Base-by-base conservation (phyloP, 495 filamentous ascomycete species). In the Talaromyces nanjingensis region DNA sequence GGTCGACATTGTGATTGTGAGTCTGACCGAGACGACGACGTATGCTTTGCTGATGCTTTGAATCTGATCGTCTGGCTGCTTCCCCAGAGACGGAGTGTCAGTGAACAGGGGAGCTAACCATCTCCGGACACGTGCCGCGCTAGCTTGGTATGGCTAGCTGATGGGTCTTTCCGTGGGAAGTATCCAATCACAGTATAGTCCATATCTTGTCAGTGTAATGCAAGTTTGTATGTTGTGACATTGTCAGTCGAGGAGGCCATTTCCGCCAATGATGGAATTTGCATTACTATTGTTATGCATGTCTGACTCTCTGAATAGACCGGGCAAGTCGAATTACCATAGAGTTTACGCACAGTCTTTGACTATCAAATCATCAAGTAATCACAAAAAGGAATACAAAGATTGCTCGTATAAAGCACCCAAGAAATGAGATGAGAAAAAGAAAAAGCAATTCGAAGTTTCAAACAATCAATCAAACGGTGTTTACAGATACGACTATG, bases 1-100 rank as follows among this genome's bases (percentile, higher is more conserved):
- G 39, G 84, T 83, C 27, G 89, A 77, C 88, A 92, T 92, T 39
- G 66, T 74, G n/a, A 59, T 37, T 11, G 29, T 20, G 18, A 37
- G 4, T 20, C 2, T 20, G 31, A 29, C 22, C 14, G 53, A 56
- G 53, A 29, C 27, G 29, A 31, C 53, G 53, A 56, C 3, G 27
- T 29, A 16, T 27, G n/a, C 12, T n/a, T 49, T 49, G 45, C 18
- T 49, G 45, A 18, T 20, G n/a, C n/a, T 7, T 20, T 49, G 45
- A 14, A 20, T 18, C 45, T 49, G 45, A 45, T 8, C 2, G 45
- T 49, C 45, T 49, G 45, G 45, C 45, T 8, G 45, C n/a, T 49
- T 31, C 45, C 45, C 45, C 45, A 49, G 45, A 49, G n/a, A 47
- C 6, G n/a, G 16, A 18, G 45, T 49, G 45, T 49, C n/a, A 49